phyloP scores from a whole-genome alignment of 129 eudicot genomes.

The Flaveria brownii region DNA sequence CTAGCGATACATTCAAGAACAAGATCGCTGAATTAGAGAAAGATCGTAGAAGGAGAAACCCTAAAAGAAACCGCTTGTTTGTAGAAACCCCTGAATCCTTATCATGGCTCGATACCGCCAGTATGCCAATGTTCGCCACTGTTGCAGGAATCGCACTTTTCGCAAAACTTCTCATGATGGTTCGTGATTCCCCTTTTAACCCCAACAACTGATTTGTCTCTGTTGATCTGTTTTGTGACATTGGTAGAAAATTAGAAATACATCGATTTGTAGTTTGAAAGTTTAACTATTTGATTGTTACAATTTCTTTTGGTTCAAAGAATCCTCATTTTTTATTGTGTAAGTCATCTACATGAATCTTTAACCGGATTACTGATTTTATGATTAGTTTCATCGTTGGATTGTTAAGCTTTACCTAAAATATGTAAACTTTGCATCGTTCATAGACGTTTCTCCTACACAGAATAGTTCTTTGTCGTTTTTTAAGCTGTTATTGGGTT shows the following conservation, averaged over 20 bases:
- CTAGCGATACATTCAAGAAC: slow-evolving; percentile 35
- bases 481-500: not conserved
- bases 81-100: slow-evolving; percentile 79
- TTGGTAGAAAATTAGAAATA: too few relatives aligned
- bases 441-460: not conserved
- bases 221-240: too few relatives aligned
- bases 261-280: too few relatives aligned
- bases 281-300: too few relatives aligned
- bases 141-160: too few relatives aligned
- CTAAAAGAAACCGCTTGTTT: slow-evolving; percentile 40
- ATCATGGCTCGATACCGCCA: slow-evolving; percentile 75
- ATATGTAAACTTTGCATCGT: not conserved
- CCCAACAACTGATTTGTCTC: not conserved
- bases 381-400: not conserved
- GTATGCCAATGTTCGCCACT: slow-evolving; percentile 59
- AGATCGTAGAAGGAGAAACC: slow-evolving; percentile 44
- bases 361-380: not conserved
- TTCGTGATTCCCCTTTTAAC: slow-evolving; percentile 8
- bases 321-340: too few relatives aligned
- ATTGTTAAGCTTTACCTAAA: not conserved
- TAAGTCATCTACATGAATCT: not conserved
- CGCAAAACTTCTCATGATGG: slow-evolving; percentile 92
- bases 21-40: slow-evolving; percentile 35
- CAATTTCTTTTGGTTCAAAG: too few relatives aligned
- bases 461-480: not conserved